Base-by-base conservation (phyloP, 2,329 filamentous ascomycete species). In the Phaeosphaeriaceae sp. region DNA sequence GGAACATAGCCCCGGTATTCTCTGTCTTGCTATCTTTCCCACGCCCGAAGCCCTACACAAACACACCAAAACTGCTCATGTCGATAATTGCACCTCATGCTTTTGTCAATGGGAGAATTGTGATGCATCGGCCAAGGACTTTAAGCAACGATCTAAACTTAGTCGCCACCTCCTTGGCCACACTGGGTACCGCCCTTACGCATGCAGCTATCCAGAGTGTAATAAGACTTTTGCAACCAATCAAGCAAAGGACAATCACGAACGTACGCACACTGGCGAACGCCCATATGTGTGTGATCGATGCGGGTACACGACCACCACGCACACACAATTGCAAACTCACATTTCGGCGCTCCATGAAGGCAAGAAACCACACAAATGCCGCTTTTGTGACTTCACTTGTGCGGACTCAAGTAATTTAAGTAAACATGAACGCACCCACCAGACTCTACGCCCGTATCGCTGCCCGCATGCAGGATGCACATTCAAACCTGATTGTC, bases 231-330 rank as follows among this genome's bases (percentile, higher is more conserved):
- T 74, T 45, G 71, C 68, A 4, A 74, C 71, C 3, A 73, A 72
- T 35, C 72, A 74, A 57, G 70, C 70, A n/a, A 70, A 73, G 42
- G 70, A 74, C 33, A 74, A 74, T 33, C 72, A 74, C 36, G 66
- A 72, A 48, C 62, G 71, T 6, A 74, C 71, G 2, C 72, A 74
- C 39, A 72, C 69, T 0, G 71, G 71, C 13, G 65, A 69, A 29
- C 59, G 69, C 11, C 72, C 72, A 2, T 74, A 73, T 26, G 60
- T 65, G 6, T 74, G 72, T 41, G 63, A 70, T 28, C 60, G 64
- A 15, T 74, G 72, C 42, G 66, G 63, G 2, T 73, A 73, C 39
- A 71, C 64, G 1, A 73, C 71, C 1, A 73, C 72, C 0, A 74
- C 72, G n/a, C 69, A 72, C 29, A 74, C 72, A 4, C 71, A 74